Evolutionary conservation across 2,329 filamentous ascomycete genomes (phyloP), one percentile per base, ranked within the genome.

Genomic region (Colletotrichum camelliae): DNA sequence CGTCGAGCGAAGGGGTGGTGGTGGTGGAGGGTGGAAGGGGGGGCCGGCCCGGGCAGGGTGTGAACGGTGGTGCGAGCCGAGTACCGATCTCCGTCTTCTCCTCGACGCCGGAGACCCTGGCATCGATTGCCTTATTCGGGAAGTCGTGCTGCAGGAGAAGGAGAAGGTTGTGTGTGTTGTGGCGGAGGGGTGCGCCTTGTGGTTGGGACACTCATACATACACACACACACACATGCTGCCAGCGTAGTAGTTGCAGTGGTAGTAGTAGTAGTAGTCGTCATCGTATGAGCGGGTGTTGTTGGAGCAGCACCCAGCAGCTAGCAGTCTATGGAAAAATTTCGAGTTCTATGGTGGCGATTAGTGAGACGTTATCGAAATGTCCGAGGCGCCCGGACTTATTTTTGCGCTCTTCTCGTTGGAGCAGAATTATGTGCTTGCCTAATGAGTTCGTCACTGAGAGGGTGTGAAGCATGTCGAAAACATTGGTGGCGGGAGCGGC

Each of bases 41-140:
- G 72, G 60, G 13, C 48, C 60, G 72, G 68, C 43, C 60, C 71
- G 48, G 74, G 58, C 31, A 61, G 71, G 65, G 71, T 70, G 70
- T 70, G 74, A 66, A 57, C 43, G 58, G 55, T 70, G 60, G 55
- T 70, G 60, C 71, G 71, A 76, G 58, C 74, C 74, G 74, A 75
- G 58, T 75, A 66, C 74, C 74, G 74, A 75, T 75, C 74, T 65
- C 67, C 55, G 60, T 75, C 21, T 33, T 74, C 52, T 61, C 12
- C 52, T 61, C 12, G 27, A 55, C 18, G 58, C 60, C 35, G 74
- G 71, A 74, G 61, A 67, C 58, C 60, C 31, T 74, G 60, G 60
- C 24, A 18, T 67, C 4, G 37, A 66, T 55, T 76, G 58, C 66
- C 67, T 21, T 31, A 70, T 70, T 31, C 71, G 37, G 71, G 37